Percentiles rank a stretch among this genome's conserved stretches.
These are phyloP conservation scores for Hymenoscyphus albidus DNA, from an alignment of 2,329 filamentous ascomycete species.

Conservation along the genomic window DNA sequence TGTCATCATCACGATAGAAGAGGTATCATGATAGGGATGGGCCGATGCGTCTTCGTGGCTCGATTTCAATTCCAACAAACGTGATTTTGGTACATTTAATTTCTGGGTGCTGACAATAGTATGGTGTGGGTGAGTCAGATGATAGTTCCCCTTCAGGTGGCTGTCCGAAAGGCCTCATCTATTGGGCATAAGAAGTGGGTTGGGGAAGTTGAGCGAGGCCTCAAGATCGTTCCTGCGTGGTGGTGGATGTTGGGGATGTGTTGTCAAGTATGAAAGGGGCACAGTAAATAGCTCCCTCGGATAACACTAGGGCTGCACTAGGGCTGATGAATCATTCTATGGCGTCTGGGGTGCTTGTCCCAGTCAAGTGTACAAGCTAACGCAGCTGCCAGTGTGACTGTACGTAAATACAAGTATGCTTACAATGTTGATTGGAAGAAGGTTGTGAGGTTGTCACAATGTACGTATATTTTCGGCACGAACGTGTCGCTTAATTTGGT, in stretches of 20 bases:
- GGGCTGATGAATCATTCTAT: not conserved
- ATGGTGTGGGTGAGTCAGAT: slow-evolving; percentile 9
- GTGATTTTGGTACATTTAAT: not conserved
- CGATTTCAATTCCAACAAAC: not conserved
- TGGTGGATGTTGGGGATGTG: not conserved
- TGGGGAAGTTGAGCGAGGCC: not conserved
- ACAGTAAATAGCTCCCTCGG: slow-evolving; percentile 1
- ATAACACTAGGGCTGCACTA: slow-evolving; percentile 1
- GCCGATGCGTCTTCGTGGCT: not conserved
- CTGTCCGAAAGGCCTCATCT: not conserved
- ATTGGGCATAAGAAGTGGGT: not conserved
- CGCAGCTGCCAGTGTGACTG: not conserved
- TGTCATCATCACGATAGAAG: not conserved
- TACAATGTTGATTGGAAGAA: not conserved
- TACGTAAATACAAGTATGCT: not conserved
- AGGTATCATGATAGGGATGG: not conserved
- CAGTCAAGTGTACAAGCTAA: not conserved
- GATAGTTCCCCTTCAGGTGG: slow-evolving; percentile 5
- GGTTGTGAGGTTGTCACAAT: no score
- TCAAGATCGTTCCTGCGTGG: slow-evolving; percentile 5
- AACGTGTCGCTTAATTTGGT: slow-evolving; percentile 7
- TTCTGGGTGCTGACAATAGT: slow-evolving; percentile 7
- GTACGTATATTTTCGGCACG: not conserved
- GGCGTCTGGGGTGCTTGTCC: not conserved
- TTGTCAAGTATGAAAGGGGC: not conserved